Evolutionary conservation across 1,284 basidiomycete genomes (phyloP), one percentile per base, ranked within the genome.

Genomic region (Peniophora sp.): DNA sequence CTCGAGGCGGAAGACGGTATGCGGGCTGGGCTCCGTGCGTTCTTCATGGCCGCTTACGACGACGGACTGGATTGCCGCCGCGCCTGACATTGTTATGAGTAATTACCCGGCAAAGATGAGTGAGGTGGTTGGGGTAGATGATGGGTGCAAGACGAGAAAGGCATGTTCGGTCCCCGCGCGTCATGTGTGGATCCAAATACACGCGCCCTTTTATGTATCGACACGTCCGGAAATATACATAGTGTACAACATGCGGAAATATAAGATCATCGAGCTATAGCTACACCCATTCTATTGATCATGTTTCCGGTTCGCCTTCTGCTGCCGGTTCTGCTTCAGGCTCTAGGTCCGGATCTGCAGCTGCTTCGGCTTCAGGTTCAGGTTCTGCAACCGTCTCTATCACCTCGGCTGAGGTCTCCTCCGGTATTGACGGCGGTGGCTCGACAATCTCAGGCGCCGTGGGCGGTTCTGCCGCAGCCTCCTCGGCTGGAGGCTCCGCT

Each of bases 1-100:
- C 55, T 85, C 78, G 61, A 95, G 86, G 53, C 77, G 78, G 69
- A 89, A 95, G 58, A 89, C 89, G 53, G 76, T 75, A 63, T 94
- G 89, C n/a, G 81, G 68, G 61, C 85, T 85, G 59, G 88, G 83
- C 39, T 69, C 60, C 2, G 70, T 61, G 49, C 87, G 81, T 54
- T 85, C 80, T 64, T 89, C 87, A 60, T 80, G 77, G 58, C 72
- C 74, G 36, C 77, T 77, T 55, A 90, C 75, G 67, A 77, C 75
- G 57, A 90, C 73, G 50, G 85, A 79, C 65, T 90, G 88, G 55
- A 89, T 86, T 59, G 81, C 77, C 49, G 84, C 27, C 27, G 27
- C 27, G 27, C 27, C 27, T 32, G 27, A 32, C 27, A 32, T 77
- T 83, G 85, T 84, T 48, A 56, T 57, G n/a, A 16, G n/a, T 36